phyloP scores from a whole-genome alignment of 164 flowering plant species.

The Aristolochia contorta region DNA sequence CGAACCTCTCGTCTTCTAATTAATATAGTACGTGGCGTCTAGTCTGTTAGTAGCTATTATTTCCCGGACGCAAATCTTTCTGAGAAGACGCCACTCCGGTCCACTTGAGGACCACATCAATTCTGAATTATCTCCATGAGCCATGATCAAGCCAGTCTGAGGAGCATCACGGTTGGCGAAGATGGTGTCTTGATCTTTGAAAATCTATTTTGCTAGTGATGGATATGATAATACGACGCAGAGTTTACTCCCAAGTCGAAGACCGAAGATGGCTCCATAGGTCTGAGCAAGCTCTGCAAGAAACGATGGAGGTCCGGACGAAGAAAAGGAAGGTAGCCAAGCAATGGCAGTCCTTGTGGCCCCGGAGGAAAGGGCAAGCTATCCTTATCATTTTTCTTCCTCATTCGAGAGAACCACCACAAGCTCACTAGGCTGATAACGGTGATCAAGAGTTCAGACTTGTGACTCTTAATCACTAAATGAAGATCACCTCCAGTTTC shows the following conservation, averaged over 20 bases:
- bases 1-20: too few species aligned
- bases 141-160: too few species aligned
- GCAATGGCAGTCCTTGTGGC: not conserved
- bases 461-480: too few species aligned
- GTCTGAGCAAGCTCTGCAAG: not conserved
- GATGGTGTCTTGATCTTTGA: not conserved
- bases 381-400: too few species aligned
- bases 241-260: not conserved
- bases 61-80: slow-evolving; percentile 23
- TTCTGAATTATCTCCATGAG: too few species aligned
- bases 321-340: not conserved
- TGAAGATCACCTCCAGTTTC: too few species aligned
- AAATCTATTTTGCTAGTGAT: not conserved
- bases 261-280: not conserved
- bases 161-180: not conserved
- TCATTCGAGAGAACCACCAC: too few species aligned
- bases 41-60: slow-evolving; percentile 21
- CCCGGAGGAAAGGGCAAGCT: not conserved
- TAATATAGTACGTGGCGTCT: slow-evolving; percentile 8
- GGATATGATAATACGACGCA: not conserved
- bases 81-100: slow-evolving; percentile 22
- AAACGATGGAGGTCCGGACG: not conserved
- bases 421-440: too few species aligned
- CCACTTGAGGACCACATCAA: too few species aligned
- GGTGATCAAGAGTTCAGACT: too few species aligned